Evolutionary conservation across 345 rosid species (phyloP), one percentile per base, ranked within the genome.

Genomic region (Camelina sativa): DNA sequence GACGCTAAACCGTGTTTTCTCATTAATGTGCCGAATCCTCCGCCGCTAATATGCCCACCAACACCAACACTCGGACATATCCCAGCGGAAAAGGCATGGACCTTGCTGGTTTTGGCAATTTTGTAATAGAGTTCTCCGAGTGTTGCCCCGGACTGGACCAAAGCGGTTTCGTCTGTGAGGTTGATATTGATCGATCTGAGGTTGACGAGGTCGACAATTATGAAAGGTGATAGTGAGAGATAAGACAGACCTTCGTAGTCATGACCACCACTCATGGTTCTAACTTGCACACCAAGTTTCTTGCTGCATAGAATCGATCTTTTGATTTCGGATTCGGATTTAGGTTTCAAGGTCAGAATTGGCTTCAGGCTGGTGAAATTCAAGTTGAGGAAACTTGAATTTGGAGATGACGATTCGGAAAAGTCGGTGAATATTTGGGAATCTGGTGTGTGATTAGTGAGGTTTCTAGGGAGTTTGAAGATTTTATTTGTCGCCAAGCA

Each of bases 221-320:
- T 16, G 67, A 86, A 88, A 0, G 96, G 87, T 25, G 71, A 62
- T 4, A 25, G 46, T 13, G 91, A 86, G 23, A 77, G 69, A 67
- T 88, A 85, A 3, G 96, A 90, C 37, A 86, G 77, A 30, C 90
- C 96, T 65, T 86, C 96, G 43, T 81, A 87, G 75, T 89, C 96
- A 56, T 87, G 92, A 47, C 96, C 96, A 5, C 96, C 96, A 40
- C 96, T 88, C 9, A 88, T 59, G 58, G 83, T 84, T 68, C 84
- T 82, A 22, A 90, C 62, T 51, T 84, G 85, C 5, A 83, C 71
- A 1, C 80, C 86, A 52, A 58, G 74, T 59, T 44, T 56, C 69
- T 28, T 78, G 76, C 69, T 83, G 57, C 73, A 88, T 78, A 67
- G 72, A 6, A 90, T 72, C 16, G 90, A 17, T 6, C 68, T 85